phyloP scores from a whole-genome alignment of 31 red algal genomes.

The Endocladia muricata region DNA sequence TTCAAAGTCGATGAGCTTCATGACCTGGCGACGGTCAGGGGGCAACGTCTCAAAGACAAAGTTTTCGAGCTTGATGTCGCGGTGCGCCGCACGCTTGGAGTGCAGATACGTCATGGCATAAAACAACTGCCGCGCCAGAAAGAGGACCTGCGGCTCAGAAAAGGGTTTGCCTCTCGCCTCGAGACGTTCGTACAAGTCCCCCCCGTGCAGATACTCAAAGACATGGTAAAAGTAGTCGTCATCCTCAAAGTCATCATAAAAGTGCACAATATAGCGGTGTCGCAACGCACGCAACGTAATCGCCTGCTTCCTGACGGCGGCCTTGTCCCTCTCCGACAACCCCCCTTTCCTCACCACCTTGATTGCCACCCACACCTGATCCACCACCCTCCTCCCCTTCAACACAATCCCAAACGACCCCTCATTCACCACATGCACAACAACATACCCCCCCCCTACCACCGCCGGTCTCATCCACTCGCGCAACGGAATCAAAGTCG shows the following conservation, averaged over 20 bases:
- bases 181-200: constrained; percentile 69
- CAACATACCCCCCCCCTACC: constrained; percentile 27
- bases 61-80: constrained; percentile 82
- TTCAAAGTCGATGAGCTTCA: constrained; percentile 83
- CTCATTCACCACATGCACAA: constrained; percentile 34
- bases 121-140: constrained; percentile 62
- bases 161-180: constrained; percentile 56
- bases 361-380: constrained; percentile 27
- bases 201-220: constrained; percentile 60
- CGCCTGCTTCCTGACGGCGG: constrained; percentile 37
- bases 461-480: constrained; percentile 62
- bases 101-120: constrained; percentile 62
- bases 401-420: constrained; percentile 66
- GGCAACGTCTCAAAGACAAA: constrained; percentile 71
- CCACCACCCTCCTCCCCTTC: constrained; percentile 6
- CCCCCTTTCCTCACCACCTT: constrained; percentile 39
- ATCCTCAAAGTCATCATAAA: constrained; percentile 66
- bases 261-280: constrained; percentile 59
- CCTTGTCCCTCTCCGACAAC: constrained; percentile 32
- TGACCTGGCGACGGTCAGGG: constrained; percentile 53
- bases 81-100: constrained; percentile 57
- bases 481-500: background rate
- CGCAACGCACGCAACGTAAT: constrained; percentile 35
- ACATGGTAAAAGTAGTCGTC: constrained; percentile 51
- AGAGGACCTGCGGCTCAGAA: constrained; percentile 53